Conservation (phyloP, 768 basidiomycete species). For the Suillus americanus region DNA sequence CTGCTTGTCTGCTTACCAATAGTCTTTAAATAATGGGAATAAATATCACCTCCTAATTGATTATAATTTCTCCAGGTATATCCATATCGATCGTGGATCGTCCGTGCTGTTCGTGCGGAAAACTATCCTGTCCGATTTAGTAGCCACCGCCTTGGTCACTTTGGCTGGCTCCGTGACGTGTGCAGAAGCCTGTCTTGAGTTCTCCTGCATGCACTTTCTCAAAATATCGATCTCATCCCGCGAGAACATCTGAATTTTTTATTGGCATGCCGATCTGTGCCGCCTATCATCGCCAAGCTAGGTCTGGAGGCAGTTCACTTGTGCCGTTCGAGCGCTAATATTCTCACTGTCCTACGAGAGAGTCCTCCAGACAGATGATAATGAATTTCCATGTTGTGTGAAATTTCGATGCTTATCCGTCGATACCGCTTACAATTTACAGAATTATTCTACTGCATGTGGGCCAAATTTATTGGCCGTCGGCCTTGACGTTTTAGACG, state of each 20-base stretch:
- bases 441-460: background rate
- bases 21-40: constrained; percentile 20
- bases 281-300: background rate
- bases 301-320: background rate
- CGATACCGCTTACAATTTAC: background rate
- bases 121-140: background rate
- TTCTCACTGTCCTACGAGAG: constrained; percentile 4
- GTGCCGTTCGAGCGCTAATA: background rate
- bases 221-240: constrained; percentile 2
- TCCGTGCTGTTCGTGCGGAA: constrained; percentile 12
- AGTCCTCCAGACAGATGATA: background rate
- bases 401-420: background rate
- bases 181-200: background rate
- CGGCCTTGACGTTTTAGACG: background rate
- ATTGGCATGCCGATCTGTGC: constrained; percentile 2
- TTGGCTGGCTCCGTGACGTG: constrained; percentile 1
- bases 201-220: background rate
- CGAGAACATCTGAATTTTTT: constrained; percentile 1
- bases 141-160: background rate
- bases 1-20: constrained; percentile 56
- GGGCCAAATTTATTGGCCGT: background rate
- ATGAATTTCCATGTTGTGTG: background rate
- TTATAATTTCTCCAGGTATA: constrained; percentile 7
- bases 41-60: constrained; percentile 7
- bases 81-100: constrained; percentile 4